Evolutionary conservation across 2,329 filamentous ascomycete species (phyloP).

Genomic region (Ascosphaera apis): DNA sequence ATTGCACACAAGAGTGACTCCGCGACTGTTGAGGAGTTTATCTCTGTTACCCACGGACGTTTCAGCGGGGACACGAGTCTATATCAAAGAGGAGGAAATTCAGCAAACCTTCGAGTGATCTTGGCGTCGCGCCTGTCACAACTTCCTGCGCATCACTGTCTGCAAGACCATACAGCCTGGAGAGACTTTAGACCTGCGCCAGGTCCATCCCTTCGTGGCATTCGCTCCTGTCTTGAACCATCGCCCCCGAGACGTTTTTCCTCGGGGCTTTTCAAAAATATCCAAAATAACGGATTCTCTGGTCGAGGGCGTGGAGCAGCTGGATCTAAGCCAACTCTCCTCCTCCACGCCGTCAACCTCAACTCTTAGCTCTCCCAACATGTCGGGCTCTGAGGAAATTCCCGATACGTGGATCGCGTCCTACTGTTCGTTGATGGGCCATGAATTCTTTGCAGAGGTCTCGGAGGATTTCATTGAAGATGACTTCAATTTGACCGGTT

Average conservation of each 20-base stretch:
- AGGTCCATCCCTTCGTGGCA: no score
- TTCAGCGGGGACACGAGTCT: no score
- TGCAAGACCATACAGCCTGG: no score
- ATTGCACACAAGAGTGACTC: neutral
- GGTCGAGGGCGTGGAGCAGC: slow-evolving; percentile 25
- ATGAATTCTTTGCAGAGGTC: slow-evolving; percentile 98
- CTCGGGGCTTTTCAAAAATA: slow-evolving; percentile 9
- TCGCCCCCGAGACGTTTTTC: neutral
- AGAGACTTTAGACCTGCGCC: no score
- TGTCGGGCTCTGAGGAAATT: slow-evolving; percentile 24
- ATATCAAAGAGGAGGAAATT: no score
- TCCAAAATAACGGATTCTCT: slow-evolving; percentile 23
- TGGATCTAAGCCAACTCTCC: slow-evolving; percentile 23
- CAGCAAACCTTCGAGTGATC: no score
- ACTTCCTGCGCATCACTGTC: no score
- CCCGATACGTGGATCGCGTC: slow-evolving; percentile 93
- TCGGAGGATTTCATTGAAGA: slow-evolving; percentile 99
- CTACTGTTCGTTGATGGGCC: slow-evolving; percentile 83
- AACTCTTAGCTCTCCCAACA: slow-evolving; percentile 18
- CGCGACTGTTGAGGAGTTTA: neutral
- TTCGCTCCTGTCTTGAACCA: no score
- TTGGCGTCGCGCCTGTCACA: no score
- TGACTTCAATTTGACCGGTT: slow-evolving; percentile 93
- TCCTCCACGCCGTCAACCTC: slow-evolving; percentile 19
- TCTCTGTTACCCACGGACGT: neutral